Evolutionary conservation across 169 alveolate genomes (phyloP), one percentile per base, ranked within the genome.

Genomic region (Cryptosporidium felis): DNA sequence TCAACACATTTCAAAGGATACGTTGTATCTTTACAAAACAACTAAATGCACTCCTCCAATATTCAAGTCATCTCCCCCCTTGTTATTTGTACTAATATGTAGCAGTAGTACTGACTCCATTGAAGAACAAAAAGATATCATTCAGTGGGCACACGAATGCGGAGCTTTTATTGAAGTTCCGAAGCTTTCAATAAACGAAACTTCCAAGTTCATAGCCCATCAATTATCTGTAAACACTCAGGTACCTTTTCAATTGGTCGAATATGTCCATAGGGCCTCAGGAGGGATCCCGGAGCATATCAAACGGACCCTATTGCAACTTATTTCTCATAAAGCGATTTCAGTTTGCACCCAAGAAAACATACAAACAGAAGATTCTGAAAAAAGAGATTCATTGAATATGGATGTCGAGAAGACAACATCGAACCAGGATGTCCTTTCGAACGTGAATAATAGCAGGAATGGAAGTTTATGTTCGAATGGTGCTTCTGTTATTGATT

Each of bases 71-170:
- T 91, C 82, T 45, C 94, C 88, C 49, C 94, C 94, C 14, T 80
- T 91, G 47, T 58, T 91, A 36, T 91, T 91, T 40, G 90, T 91
- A 38, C 74, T 91, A 60, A 82, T 91, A 59, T 91, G 94, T 80
- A 91, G 93, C 74, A 91, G 89, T 65, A 88, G 89, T 30, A 90
- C 92, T 1, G 92, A 88, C 62, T 62, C 59, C n/a, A 90, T 88
- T 8, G 91, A 85, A 14, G 93, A 90, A 47, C 93, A 90, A 74
- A 79, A 81, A 41, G 91, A 89, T 41, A 88, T 90, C n/a, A 90
- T 88, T 28, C 91, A 90, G 32, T 82, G 90, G 93, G 92, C 94
- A n/a, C 62, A 80, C 53, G 94, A 82, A 60, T 81, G 89, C 67
- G 80, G 61, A 66, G 91, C 92, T 18, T 88, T 81, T 59, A 90